phyloP scores from a whole-genome alignment of 768 basidiomycete genomes.

The Boletus patriciae region DNA sequence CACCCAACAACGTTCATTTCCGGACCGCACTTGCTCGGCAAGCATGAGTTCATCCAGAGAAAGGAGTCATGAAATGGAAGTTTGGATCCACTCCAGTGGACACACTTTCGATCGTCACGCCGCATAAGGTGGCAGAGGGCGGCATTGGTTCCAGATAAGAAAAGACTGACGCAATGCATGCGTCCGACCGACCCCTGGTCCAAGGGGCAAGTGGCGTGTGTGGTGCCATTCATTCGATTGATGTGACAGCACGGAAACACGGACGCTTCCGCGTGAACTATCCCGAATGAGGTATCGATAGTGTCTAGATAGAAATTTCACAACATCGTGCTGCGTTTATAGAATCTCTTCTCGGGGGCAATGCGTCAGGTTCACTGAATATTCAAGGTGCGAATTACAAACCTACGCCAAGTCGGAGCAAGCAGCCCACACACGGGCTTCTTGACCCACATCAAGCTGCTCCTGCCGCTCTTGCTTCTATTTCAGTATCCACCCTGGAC shows the following conservation, averaged over 20 bases:
- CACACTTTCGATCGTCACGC: conserved; percentile 18
- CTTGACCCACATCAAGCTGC: conserved; percentile 21
- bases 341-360: conserved; percentile 6
- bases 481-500: conserved; percentile 37
- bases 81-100: neutral
- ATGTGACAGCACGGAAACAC: conserved; percentile 3
- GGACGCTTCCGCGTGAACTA: neutral
- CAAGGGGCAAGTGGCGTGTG: conserved; percentile 1
- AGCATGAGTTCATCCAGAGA: neutral
- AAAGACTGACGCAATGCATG: neutral
- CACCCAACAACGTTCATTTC: conserved; percentile 20
- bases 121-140: neutral
- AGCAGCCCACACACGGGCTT: neutral
- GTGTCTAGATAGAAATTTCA: conserved; percentile 20
- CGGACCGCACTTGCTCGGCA: conserved; percentile 11
- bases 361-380: conserved; percentile 7
- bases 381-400: conserved; percentile 11
- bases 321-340: conserved; percentile 9
- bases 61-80: conserved; percentile 20
- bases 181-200: too few species aligned
- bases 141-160: neutral
- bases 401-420: conserved; percentile 20
- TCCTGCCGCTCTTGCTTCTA: conserved; percentile 17
- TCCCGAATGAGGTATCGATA: conserved; percentile 9
- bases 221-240: neutral